These are phyloP conservation scores for Phlegmacium glaucopus DNA, from an alignment of 768 basidiomycete species.

Conservation along the genomic window DNA sequence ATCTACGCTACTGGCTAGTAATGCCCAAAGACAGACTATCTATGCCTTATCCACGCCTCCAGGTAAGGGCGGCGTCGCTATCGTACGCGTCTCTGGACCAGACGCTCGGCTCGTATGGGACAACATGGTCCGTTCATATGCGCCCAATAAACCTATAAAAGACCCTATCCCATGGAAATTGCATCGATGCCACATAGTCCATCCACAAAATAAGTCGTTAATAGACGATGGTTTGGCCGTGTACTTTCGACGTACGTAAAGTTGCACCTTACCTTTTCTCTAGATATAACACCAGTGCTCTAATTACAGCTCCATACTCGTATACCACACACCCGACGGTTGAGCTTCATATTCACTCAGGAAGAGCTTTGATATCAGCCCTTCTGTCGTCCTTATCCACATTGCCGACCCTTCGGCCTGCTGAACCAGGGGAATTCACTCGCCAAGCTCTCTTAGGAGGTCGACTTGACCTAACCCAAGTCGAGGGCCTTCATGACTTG, in stretches of 20 bases:
- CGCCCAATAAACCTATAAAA: constrained; percentile 6
- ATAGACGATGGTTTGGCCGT: constrained; percentile 82
- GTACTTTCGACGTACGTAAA: constrained; percentile 67
- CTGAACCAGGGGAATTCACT: constrained; percentile 88
- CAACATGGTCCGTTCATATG: constrained; percentile 45
- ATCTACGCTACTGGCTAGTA: constrained; percentile 28
- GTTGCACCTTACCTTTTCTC: neutral
- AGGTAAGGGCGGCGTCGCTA: constrained; percentile 80
- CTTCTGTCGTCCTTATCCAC: constrained; percentile 61
- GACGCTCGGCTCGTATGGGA: constrained; percentile 62
- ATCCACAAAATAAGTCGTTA: constrained; percentile 55
- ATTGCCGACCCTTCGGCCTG: constrained; percentile 67
- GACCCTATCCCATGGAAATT: constrained; percentile 63
- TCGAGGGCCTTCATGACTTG: constrained; percentile 83
- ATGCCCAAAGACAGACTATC: constrained; percentile 69
- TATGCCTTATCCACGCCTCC: constrained; percentile 87
- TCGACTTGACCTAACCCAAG: constrained; percentile 82
- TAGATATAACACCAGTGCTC: neutral
- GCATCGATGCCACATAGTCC: constrained; percentile 64
- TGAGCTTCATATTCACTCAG: constrained; percentile 87
- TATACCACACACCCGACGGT: constrained; percentile 83
- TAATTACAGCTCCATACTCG: constrained; percentile 64
- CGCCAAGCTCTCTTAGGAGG: constrained; percentile 79
- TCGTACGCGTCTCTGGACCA: constrained; percentile 82
- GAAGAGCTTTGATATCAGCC: constrained; percentile 73